Base-by-base conservation (phyloP, 2,329 filamentous ascomycete genomes). In the Atkinsonella hypoxylon region DNA sequence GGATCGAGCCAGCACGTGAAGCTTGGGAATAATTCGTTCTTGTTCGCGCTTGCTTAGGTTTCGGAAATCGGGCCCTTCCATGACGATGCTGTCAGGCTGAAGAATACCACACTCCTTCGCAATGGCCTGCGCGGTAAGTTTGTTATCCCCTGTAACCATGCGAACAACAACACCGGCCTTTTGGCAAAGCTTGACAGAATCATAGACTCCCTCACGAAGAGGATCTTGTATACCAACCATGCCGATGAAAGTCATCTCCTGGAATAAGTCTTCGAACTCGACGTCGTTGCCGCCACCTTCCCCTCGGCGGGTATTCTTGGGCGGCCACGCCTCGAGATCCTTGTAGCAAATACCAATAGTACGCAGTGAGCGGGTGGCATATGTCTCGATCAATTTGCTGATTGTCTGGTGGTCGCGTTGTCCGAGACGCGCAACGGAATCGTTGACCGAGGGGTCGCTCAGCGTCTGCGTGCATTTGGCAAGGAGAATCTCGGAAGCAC, bases 131-230 rank as follows among this genome's bases (percentile, higher is more conserved):
- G 87, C 87, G 8, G 87, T 91, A 53, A 87, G 70, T 57, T 85
- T 81, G 68, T 91, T 90, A 69, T 91, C 87, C 55, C 87, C 87
- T 4, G 87, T 91, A 2, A 91, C 87, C 87, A 91, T 91, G 60
- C 87, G 84, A 17, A 90, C 85, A 54, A 84, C 78, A 11, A 91
- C 86, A 53, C 87, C 87, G 4, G 87, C 87, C 51, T 77, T 75
- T 62, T 90, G 85, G 61, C 87, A 90, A 52, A 82, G 75, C 53
- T 71, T 72, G 30, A 91, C 86, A 11, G 87, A 85, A 48, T 88
- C 79, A 1, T 74, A 74, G n/a, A 90, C 87, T 54, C 85, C 86
- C 0, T 78, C 75, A 54, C 87, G 84, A 12, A 90, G 76, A 43
- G 87, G 87, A 64, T 91, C 87, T 62, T 90, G 87, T 54, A 91